Base-by-base conservation (phyloP, 768 basidiomycete genomes). In the Mycena belliarum region DNA sequence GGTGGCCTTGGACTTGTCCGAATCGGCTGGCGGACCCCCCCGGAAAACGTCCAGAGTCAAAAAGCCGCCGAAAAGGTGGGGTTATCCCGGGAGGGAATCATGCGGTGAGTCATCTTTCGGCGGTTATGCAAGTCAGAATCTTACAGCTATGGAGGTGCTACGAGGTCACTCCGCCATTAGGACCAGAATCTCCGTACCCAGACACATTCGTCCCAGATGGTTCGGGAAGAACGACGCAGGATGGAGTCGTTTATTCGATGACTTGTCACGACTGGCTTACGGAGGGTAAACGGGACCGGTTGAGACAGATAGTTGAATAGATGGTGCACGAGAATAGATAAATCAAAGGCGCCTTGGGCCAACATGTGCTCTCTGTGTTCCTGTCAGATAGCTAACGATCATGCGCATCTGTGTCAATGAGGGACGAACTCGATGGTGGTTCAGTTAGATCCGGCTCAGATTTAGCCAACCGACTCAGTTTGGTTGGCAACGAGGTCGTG, bases 201-300 rank as follows among this genome's bases (percentile, higher is more conserved):
- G 57, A 64, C 38, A 29, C 57, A 0, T 16, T 50, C 5, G 50
- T 63, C 15, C 57, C 58, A 14, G 65, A 66, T 35, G 60, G 60
- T 28, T 55, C 62, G 0, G 60, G 62, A 14, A 57, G 63, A 28
- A 52, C 48, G 57, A 66, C 60, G n/a, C 63, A 66, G 38, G 63
- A 66, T 57, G 65, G 59, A 4, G 57, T 64, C 14, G 63, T 64
- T 37, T 66, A 61, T 61, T 66, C 65, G 21, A 63, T 66, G 65
- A 66, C 65, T 6, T 59, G 59, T 35, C 51, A 59, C 32, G 63
- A 66, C 26, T 66, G 65, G 65, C 45, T 61, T 16, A 16, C 55
- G 21, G 60, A 50, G 24, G 60, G 63, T 14, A 66, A 61, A 52
- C 53, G 55, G 9, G 50, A 52, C 4, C 37, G 44, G 33, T 23